Percentiles rank a stretch among this genome's conserved stretches.
These are phyloP conservation scores for Aspergillus cavernicola DNA, from an alignment of 495 filamentous ascomycete species.

Conservation along the genomic window DNA sequence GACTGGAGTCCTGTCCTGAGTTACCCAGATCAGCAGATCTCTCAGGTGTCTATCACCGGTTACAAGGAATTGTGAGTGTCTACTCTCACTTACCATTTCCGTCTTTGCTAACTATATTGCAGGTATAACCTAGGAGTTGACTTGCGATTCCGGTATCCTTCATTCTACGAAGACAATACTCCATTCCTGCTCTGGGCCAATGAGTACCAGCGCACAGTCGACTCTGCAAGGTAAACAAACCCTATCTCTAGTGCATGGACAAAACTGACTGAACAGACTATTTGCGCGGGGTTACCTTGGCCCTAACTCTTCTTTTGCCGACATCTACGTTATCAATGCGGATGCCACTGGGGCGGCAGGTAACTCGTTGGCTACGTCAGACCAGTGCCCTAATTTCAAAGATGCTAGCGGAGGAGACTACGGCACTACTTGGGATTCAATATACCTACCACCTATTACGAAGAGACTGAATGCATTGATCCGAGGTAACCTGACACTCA, in stretches of 20 bases:
- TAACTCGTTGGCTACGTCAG: conserved; percentile 54
- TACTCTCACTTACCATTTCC: conserved; percentile 26
- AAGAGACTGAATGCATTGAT: conserved; percentile 47
- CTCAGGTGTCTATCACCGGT: conserved; percentile 49
- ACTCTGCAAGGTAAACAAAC: conserved; percentile 37
- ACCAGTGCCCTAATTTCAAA: conserved; percentile 50
- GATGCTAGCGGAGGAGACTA: conserved; percentile 39
- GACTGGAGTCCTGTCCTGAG: conserved; percentile 51
- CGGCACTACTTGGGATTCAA: conserved; percentile 37
- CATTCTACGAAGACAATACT: conserved; percentile 52
- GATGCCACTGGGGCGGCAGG: conserved; percentile 40
- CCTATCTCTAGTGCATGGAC: neutral
- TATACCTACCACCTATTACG: conserved; percentile 49
- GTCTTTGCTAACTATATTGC: conserved; percentile 15
- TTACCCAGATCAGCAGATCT: conserved; percentile 45
- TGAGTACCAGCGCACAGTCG: conserved; percentile 49
- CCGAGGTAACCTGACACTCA: conserved; percentile 47
- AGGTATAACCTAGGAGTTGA: conserved; percentile 22
- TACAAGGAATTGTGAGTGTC: conserved; percentile 44
- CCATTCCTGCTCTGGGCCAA: conserved; percentile 57
- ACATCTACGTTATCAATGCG: conserved; percentile 49
- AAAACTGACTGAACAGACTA: conserved; percentile 25
- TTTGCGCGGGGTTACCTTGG: conserved; percentile 54
- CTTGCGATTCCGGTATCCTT: conserved; percentile 39
- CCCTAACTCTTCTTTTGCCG: conserved; percentile 44